phyloP scores from a whole-genome alignment of 768 basidiomycete species.

The Gloeophyllum trabeum region DNA sequence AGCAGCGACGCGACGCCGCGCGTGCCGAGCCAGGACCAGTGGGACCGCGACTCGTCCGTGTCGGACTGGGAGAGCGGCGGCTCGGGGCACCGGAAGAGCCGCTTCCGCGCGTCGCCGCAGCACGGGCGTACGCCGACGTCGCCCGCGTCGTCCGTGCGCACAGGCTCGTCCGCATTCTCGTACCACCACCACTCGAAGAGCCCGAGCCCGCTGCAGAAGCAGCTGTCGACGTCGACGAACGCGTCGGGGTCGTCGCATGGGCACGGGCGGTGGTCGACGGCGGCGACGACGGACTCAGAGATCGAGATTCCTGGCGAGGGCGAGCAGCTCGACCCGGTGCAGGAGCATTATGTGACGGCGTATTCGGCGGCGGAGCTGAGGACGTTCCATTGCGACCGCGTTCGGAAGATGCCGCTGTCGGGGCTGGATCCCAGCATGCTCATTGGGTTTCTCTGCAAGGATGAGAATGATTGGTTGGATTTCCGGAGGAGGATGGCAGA shows the following conservation, averaged over 20 bases:
- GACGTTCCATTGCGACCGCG: conserved; percentile 95
- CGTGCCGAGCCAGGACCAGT: background rate
- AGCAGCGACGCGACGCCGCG: background rate
- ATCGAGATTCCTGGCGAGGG: conserved; percentile 1
- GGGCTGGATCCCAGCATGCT: conserved; percentile 96
- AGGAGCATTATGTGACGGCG: conserved; percentile 58
- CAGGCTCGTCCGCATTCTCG: conserved; percentile 38
- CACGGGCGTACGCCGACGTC: conserved; percentile 32
- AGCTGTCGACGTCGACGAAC: conserved; percentile 34
- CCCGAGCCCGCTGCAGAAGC: conserved; percentile 59
- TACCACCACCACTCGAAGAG: too few relatives aligned
- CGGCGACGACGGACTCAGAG: conserved; percentile 2
- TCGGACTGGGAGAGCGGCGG: background rate
- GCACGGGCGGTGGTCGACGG: conserved; percentile 6
- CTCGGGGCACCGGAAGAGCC: background rate
- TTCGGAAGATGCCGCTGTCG: conserved; percentile 87
- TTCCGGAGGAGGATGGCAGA: conserved; percentile 60
- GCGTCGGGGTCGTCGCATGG: conserved; percentile 19
- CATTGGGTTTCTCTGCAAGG: conserved; percentile 79
- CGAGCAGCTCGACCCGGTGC: conserved; percentile 30
- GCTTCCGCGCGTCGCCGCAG: background rate
- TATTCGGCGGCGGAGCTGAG: conserved; percentile 65
- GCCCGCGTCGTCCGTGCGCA: conserved; percentile 34
- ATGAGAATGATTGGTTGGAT: conserved; percentile 81
- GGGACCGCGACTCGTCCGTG: background rate